Conservation (phyloP, 129 eudicot species). For the Tanacetum coccineum region DNA sequence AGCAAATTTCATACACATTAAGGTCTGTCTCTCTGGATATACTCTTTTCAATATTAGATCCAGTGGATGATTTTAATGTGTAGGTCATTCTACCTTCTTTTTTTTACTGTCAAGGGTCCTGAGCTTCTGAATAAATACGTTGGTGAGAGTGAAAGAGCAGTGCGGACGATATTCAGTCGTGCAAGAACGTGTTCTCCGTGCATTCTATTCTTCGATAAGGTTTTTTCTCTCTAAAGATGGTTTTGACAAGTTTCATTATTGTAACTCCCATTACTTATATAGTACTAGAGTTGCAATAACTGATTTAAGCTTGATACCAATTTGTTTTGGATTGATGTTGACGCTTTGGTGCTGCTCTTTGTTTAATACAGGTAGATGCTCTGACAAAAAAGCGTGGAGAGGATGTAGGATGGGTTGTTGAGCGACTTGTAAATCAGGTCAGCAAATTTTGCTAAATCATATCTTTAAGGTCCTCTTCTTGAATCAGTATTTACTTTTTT, state of each 20-base stretch:
- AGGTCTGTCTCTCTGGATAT: conserved; percentile 38
- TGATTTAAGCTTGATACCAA: conserved; percentile 12
- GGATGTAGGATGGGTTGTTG: conserved; percentile 97
- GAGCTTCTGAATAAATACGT: conserved; percentile 88
- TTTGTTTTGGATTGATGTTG: conserved; percentile 1
- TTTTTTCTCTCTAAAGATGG: conserved; percentile 12
- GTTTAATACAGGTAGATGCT: conserved; percentile 70
- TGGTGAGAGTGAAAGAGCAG: conserved; percentile 90
- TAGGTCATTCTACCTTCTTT: neutral
- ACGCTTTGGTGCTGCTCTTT: conserved; percentile 4
- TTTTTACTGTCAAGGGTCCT: conserved; percentile 59
- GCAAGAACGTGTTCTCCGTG: conserved; percentile 98
- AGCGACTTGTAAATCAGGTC: conserved; percentile 72
- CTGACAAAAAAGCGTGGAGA: conserved; percentile 75
- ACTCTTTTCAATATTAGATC: neutral
- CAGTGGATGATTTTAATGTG: neutral
- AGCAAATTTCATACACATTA: conserved; percentile 87
- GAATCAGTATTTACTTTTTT: neutral
- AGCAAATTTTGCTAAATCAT: conserved; percentile 10
- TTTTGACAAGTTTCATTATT: neutral
- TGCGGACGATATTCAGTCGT: conserved; percentile 83
- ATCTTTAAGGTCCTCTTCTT: neutral
- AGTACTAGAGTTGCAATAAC: neutral
- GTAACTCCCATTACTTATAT: neutral
- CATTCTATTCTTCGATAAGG: conserved; percentile 96